phyloP scores from a whole-genome alignment of 768 basidiomycete species.

The Hortiboletus campestris region DNA sequence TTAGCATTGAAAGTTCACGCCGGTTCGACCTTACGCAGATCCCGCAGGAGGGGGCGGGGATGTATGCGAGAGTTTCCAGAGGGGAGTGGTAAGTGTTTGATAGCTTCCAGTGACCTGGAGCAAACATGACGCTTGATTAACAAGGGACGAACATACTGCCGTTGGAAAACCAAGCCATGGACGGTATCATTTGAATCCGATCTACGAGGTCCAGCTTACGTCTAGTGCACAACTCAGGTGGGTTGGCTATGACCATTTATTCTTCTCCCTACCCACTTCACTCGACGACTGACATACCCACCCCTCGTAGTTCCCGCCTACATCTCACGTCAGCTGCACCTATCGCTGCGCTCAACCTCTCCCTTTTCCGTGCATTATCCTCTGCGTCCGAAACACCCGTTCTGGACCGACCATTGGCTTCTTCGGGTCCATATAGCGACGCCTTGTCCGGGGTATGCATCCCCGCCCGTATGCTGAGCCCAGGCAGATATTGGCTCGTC shows the following conservation, averaged over 20 bases:
- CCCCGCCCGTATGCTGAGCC: constrained; percentile 45
- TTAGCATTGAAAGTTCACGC: constrained; percentile 61
- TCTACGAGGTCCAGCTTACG: constrained; percentile 58
- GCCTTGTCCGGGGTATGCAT: constrained; percentile 69
- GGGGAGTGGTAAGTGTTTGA: constrained; percentile 67
- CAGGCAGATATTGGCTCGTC: constrained; percentile 69
- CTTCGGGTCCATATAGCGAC: constrained; percentile 82
- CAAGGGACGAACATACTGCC: constrained; percentile 57
- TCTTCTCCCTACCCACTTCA: constrained; percentile 26
- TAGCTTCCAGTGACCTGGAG: neutral
- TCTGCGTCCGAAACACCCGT: constrained; percentile 5
- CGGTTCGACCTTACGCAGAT: constrained; percentile 64
- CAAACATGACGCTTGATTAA: constrained; percentile 1
- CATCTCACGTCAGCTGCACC: constrained; percentile 50
- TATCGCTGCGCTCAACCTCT: constrained; percentile 55
- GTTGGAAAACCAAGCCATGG: constrained; percentile 69
- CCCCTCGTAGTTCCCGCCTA: constrained; percentile 57
- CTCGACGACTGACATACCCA: neutral
- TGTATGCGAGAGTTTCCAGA: constrained; percentile 69
- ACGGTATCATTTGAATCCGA: constrained; percentile 66
- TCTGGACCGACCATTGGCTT: constrained; percentile 47
- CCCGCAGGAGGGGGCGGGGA: constrained; percentile 86
- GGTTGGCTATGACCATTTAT: constrained; percentile 16
- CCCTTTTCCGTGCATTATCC: constrained; percentile 45
- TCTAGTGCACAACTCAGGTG: constrained; percentile 58